Percentiles rank a stretch among this genome's conserved stretches.
Conservation (phyloP, 768 basidiomycete species). For the Agrocybe praecox region DNA sequence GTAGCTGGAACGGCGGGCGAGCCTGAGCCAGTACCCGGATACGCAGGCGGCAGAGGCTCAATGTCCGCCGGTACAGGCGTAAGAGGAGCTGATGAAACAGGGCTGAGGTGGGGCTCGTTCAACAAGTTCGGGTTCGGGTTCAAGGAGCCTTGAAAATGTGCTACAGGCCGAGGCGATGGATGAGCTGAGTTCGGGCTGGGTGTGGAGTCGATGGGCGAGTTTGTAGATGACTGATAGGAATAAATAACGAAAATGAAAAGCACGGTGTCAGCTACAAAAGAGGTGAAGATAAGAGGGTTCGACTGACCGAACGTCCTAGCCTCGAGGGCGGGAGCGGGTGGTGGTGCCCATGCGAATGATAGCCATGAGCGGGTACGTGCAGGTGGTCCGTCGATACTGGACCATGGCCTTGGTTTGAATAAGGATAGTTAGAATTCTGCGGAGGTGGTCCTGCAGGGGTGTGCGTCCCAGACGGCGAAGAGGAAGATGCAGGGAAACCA, state of each 20-base stretch:
- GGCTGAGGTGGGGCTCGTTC: background rate
- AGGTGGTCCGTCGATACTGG: conserved; percentile 27
- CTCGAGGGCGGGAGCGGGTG: conserved; percentile 37
- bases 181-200: conserved; percentile 14
- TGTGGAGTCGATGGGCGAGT: conserved; percentile 13
- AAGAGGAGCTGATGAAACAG: conserved; percentile 2
- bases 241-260: conserved; percentile 10
- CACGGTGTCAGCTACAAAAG: background rate
- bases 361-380: conserved; percentile 18
- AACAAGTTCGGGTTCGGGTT: too few species aligned
- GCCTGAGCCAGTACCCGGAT: too few species aligned
- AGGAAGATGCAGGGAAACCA: conserved; percentile 20
- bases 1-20: too few species aligned
- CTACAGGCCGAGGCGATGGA: conserved; percentile 17
- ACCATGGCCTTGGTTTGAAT: conserved; percentile 17
- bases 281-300: background rate
- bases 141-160: too few species aligned
- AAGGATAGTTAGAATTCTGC: conserved; percentile 19
- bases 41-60: conserved; percentile 22
- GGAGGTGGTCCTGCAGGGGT: conserved; percentile 30
- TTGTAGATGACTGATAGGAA: conserved; percentile 15
- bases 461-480: conserved; percentile 26
- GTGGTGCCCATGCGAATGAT: conserved; percentile 9
- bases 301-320: conserved; percentile 36
- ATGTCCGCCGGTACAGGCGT: conserved; percentile 18